Percentiles rank a stretch among this genome's conserved stretches.
Conservation (phyloP, 2,329 filamentous ascomycete genomes). For the Exutisphaerella laricina region DNA sequence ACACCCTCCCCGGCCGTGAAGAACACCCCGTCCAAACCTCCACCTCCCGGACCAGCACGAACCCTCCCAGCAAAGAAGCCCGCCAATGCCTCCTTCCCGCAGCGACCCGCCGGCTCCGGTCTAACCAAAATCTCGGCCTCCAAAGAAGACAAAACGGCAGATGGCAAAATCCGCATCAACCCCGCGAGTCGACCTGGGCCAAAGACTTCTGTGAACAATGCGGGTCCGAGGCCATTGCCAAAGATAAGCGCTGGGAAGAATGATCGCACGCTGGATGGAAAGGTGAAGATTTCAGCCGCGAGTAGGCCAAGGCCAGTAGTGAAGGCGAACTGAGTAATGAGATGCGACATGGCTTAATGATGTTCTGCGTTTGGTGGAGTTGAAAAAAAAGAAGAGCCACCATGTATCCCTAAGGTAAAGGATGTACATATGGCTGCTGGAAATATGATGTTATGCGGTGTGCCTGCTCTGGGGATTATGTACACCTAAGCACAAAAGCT, state of each 20-base stretch:
- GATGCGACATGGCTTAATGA: no score
- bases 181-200: constrained; percentile 7
- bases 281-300: constrained; percentile 19
- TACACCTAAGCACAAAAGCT: no score
- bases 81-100: background rate
- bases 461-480: no score
- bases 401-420: no score
- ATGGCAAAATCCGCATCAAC: constrained; percentile 19
- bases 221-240: constrained; percentile 3
- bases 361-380: no score
- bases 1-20: background rate
- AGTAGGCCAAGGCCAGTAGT: constrained; percentile 18
- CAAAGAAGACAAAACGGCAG: constrained; percentile 14
- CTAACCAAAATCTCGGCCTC: constrained; percentile 8
- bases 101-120: constrained; percentile 1
- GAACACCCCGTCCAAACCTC: constrained; percentile 4
- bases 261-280: constrained; percentile 19
- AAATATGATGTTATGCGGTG: no score
- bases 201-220: constrained; percentile 6
- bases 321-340: constrained; percentile 2
- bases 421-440: no score
- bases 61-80: constrained; percentile 10
- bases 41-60: constrained; percentile 3
- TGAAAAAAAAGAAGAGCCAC: no score
- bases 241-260: constrained; percentile 8